A percentile compares a stretch with the other conserved stretches of the same genome.
Conservation (phyloP, 257 asterid species). For the Eucommia ulmoides region DNA sequence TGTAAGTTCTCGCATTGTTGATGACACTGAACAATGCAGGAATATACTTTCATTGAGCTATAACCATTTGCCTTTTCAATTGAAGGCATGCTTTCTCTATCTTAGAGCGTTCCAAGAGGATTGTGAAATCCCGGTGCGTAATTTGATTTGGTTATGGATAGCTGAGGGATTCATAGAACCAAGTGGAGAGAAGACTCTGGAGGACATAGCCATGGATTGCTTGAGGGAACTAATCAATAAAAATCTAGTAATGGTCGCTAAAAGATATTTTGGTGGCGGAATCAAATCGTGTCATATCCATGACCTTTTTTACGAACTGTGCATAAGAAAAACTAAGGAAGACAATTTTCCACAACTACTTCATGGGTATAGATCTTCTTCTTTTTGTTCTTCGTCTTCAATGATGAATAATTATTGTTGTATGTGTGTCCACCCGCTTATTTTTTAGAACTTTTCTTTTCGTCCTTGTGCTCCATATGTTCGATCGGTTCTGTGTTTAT, state of each 20-base stretch:
- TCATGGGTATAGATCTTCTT: neutral
- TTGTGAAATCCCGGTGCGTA: neutral
- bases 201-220: neutral
- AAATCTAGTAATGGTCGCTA: constrained; percentile 3
- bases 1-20: neutral
- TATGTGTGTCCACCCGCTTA: neutral
- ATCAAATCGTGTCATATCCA: constrained; percentile 13
- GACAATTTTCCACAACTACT: constrained; percentile 1
- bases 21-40: neutral
- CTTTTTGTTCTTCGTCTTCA: neutral
- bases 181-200: neutral
- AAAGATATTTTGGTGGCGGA: neutral
- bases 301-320: constrained; percentile 9
- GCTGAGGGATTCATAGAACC: neutral
- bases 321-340: constrained; percentile 11
- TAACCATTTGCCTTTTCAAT: neutral
- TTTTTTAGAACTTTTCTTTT: too few relatives aligned
- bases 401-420: neutral
- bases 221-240: neutral
- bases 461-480: neutral
- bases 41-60: neutral
- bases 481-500: constrained; percentile 2
- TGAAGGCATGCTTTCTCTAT: neutral
- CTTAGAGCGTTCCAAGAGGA: neutral
- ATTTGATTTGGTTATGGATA: neutral